Base-by-base conservation (phyloP, 2,329 filamentous ascomycete species). In the Sporothrix dimorphospora region DNA sequence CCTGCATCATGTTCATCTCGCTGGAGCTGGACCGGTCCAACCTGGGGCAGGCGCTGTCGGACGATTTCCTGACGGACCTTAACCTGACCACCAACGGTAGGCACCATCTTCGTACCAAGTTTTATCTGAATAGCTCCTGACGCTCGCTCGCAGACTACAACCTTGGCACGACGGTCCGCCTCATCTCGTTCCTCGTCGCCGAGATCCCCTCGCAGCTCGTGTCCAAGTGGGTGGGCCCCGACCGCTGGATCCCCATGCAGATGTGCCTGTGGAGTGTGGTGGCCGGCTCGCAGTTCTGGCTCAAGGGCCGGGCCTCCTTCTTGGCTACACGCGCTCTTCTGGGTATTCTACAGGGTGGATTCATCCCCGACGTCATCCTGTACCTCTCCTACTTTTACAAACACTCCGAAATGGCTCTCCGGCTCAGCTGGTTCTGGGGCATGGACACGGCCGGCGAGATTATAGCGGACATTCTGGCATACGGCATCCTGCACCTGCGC, bases 141-240 rank as follows among this genome's bases (percentile, higher is more conserved):
- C n/a, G n/a, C n/a, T n/a, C 59, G n/a, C 21, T 30, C 21, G 11
- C 73, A 79, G 82, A 83, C 53, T 86, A 83, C 75, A 86, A 86
- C 71, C 78, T 84, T 1, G 85, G 85, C n/a, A 84, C 83, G 73
- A 85, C 83, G 0, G 82, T 87, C 38, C 86, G 85, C 76, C 81
- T 82, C 61, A 78, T 85, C 3, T 80, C 80, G 0, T 88, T 88
- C 73, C 79, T 88, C 19, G 82, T 81, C n/a, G 84, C 87, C 0
- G 88, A 90, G 76, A 81, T 91, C 0, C 89, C 89, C 0, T 90
- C 87, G 0, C 88, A 91, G 76, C 81, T 91, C n/a, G 81, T 90
- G 51, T 83, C 81, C 72, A 88, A 90, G 77, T 88, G 83, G 83
- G 78, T 88, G 71, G 88, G 85, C 0, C 86, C 86, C 0, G 87